A percentile compares a stretch with the other conserved stretches of the same genome.
Evolutionary conservation across 1,139 yeast species (phyloP).

Genomic region (Nakaseomyces nivariensis): DNA sequence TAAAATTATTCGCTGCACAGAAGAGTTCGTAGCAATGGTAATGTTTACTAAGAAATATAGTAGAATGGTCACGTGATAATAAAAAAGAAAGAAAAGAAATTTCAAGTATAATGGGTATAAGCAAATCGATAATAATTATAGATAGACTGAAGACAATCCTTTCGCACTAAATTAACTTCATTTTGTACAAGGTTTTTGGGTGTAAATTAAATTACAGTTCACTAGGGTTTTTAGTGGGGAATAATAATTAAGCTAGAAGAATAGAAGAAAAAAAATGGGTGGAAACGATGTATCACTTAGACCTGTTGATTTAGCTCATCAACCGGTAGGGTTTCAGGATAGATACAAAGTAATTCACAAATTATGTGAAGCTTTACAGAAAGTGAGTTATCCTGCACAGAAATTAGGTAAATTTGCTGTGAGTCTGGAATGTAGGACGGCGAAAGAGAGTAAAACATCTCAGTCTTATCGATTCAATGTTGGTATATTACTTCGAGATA

Average conservation of each 20-base stretch:
- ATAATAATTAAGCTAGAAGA: too few relatives aligned
- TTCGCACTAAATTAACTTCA: too few relatives aligned
- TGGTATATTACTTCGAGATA: slow-evolving; percentile 24
- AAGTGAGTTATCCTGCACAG: slow-evolving; percentile 12
- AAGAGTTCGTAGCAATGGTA: too few relatives aligned
- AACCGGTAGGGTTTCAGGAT: slow-evolving; percentile 27
- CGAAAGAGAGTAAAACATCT: slow-evolving; percentile 18
- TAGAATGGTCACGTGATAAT: too few relatives aligned
- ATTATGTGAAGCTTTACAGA: slow-evolving; percentile 16
- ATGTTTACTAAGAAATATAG: too few relatives aligned
- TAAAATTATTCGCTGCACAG: not conserved
- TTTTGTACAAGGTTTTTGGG: too few relatives aligned
- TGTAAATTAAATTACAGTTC: too few relatives aligned
- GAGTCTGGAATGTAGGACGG: slow-evolving; percentile 23
- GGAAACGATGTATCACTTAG: slow-evolving; percentile 10
- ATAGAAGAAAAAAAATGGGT: not conserved
- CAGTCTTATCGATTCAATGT: slow-evolving; percentile 28
- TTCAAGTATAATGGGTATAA: too few relatives aligned
- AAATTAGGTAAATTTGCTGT: slow-evolving; percentile 17
- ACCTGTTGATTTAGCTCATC: slow-evolving; percentile 24
- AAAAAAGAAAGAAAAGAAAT: not conserved
- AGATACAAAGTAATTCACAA: slow-evolving; percentile 25
- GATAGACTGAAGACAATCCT: too few relatives aligned
- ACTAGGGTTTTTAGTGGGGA: too few relatives aligned
- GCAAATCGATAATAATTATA: too few relatives aligned